Evolutionary conservation across 1,284 basidiomycete genomes (phyloP), one percentile per base, ranked within the genome.

Genomic region (Puccinia hordei): DNA sequence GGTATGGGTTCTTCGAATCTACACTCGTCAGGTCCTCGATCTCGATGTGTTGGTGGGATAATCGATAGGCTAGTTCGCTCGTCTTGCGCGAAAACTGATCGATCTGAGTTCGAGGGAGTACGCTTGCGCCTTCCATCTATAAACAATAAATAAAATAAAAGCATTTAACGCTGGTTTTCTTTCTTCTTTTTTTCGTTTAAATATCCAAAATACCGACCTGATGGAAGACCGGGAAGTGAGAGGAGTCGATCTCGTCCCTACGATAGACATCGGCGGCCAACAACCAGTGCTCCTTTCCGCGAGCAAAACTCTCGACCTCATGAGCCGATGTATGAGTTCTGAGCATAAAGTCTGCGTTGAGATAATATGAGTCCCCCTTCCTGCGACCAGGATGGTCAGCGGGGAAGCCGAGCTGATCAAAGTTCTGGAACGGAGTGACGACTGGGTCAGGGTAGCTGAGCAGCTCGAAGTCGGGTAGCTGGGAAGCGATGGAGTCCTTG

Each of bases 261-360:
- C 97, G 88, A 87, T 98, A 99, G 66, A 99, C 97, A 87, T 99
- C 97, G n/a, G 97, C 95, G 0, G 95, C 93, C 71, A 99, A 88
- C 46, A 99, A 88, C 93, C 95, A 99, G 75, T 89, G 88, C 51
- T 92, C 90, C 83, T 92, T 88, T 5, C 93, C 93, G 51, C 88
- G 87, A 59, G 89, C 87, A 86, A 98, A 99, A 8, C 92, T 91
- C 82, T 96, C 94, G 49, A 99, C 93, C 87, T 99, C 96, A 86
- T 99, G 97, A 1, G 97, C 94, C 27, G 93, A 95, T 0, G 97
- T 98, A 86, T 99, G 97, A 0, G 97, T 99, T 63, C 97, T 91
- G 71, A 99, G 90, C 91, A 99, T 95, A 82, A 92, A 89, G 83
- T 90, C 87, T 83, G 89, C 89, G 88, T 99, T 99, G 83, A 98